Evolutionary conservation across 2,329 filamentous ascomycete species (phyloP).

Genomic region (Diatrype stigma): DNA sequence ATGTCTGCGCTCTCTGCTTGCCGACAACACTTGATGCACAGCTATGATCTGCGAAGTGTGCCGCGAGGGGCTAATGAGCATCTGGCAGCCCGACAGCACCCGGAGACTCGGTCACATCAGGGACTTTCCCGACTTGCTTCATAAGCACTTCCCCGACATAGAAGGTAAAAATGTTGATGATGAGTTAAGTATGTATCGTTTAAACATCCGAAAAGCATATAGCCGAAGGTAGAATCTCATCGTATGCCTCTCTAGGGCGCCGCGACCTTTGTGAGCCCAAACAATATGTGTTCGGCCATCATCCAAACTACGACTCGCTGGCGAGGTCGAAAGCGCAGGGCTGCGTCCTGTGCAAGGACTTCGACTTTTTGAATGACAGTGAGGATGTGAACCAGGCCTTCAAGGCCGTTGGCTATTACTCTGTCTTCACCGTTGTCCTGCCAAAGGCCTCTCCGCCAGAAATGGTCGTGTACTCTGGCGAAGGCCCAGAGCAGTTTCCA

Average conservation of each 20-base stretch:
- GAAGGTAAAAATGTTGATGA: slow-evolving; percentile 6
- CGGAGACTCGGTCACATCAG: slow-evolving; percentile 3
- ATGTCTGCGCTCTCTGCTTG: too few species aligned
- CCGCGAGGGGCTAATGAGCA: slow-evolving; percentile 5
- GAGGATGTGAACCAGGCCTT: slow-evolving; percentile 7
- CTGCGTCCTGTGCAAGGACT: slow-evolving; percentile 8
- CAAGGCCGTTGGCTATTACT: slow-evolving; percentile 9
- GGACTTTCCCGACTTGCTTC: slow-evolving; percentile 9
- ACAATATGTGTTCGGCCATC: slow-evolving; percentile 12
- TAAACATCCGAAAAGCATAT: slow-evolving; percentile 1
- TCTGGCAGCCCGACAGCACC: slow-evolving; percentile 5
- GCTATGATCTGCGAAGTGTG: slow-evolving; percentile 16
- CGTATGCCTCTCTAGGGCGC: neutral
- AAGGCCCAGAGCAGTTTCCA: too few species aligned
- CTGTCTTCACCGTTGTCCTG: slow-evolving; percentile 8
- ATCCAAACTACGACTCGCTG: slow-evolving; percentile 10
- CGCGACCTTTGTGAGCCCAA: slow-evolving; percentile 4
- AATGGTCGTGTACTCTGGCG: slow-evolving; percentile 1
- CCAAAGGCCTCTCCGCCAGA: slow-evolving; percentile 1
- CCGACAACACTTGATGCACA: too few species aligned
- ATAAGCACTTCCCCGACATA: neutral
- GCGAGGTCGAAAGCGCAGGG: slow-evolving; percentile 4
- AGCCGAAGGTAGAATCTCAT: too few species aligned
- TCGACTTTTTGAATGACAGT: slow-evolving; percentile 5
- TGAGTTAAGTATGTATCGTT: slow-evolving; percentile 10